Evolutionary conservation across 495 filamentous ascomycete species (phyloP), one percentile per base, ranked within the genome.

Genomic region (Durotheca rogersii): DNA sequence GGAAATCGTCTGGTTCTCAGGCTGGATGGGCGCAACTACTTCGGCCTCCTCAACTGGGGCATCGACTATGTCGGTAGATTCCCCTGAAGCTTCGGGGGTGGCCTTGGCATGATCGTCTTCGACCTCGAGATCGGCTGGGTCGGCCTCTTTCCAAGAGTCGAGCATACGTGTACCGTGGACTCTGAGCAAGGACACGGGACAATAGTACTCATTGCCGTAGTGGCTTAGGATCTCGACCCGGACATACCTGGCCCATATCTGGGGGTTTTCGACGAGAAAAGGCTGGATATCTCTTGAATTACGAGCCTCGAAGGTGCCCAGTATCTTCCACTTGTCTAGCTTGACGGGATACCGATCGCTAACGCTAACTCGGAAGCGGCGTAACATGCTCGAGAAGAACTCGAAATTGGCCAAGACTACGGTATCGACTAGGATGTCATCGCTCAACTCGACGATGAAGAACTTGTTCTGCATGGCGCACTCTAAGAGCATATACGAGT

Each of bases 91-190:
- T 35, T 80, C 72, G 33, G 57, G 51, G 37, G 43, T 47, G 4
- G 61, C 38, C 47, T 64, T 63, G 10, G 52, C 62, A 12, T n/a
- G 31, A 30, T 62, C 53, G 18, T 75, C 62, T 45, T 72, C 69
- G 18, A 68, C 68, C 43, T 86, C 83, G 12, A 80, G 74, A 21
- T 87, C 85, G 3, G 67, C 73, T 11, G 74, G 76, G 12, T 73
- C 74, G n/a, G 72, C 65, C 47, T 90, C 89, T 53, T 92, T 86
- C 72, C 85, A 88, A 39, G 88, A 90, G 53, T 98, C 90, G 69
- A 98, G 80, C 93, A 97, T 96, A 6, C 92, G 90, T 19, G 89
- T 95, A 10, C 93, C 93, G 69, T 98, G 93, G 7, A 96, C 86
- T 36, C 93, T 82, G 23, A 98, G 74, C 14, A 98, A 69, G 58